Conservation (phyloP, 78 protist genomes). For the Protostelium mycophagum region DNA sequence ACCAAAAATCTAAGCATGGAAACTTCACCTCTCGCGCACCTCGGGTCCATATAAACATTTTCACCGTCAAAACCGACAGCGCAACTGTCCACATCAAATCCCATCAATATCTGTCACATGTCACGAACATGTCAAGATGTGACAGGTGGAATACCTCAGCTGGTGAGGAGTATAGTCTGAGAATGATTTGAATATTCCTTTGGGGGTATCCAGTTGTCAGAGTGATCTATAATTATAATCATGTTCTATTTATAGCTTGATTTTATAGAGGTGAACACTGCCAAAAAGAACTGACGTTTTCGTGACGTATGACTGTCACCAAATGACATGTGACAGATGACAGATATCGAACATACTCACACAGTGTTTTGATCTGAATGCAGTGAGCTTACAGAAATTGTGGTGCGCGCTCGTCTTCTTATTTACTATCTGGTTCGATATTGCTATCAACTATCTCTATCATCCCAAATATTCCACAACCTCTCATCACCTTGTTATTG, state of each 20-base stretch:
- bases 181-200: constrained; percentile 48
- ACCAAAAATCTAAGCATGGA: too few relatives aligned
- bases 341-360: neutral
- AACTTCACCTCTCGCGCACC: constrained; percentile 18
- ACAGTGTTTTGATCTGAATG: constrained; percentile 46
- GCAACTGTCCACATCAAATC: constrained; percentile 71
- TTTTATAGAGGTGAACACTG: too few relatives aligned
- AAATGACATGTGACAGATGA: too few relatives aligned
- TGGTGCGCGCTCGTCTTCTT: too few relatives aligned
- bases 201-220: constrained; percentile 14
- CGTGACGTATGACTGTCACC: too few relatives aligned
- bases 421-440: too few relatives aligned
- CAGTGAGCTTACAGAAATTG: neutral
- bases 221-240: constrained; percentile 10
- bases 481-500: constrained; percentile 9
- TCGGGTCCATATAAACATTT: constrained; percentile 28
- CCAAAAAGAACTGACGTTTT: too few relatives aligned
- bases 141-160: constrained; percentile 25
- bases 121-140: neutral
- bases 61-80: constrained; percentile 44
- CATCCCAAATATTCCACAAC: too few relatives aligned
- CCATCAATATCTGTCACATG: constrained; percentile 21
- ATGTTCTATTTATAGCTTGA: too few relatives aligned
- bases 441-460: too few relatives aligned
- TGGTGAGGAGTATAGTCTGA: constrained; percentile 60